Percentiles rank a stretch among this genome's conserved stretches.
These are phyloP conservation scores for Cercospora canescens DNA, from an alignment of 2,329 filamentous ascomycete species.

Conservation along the genomic window DNA sequence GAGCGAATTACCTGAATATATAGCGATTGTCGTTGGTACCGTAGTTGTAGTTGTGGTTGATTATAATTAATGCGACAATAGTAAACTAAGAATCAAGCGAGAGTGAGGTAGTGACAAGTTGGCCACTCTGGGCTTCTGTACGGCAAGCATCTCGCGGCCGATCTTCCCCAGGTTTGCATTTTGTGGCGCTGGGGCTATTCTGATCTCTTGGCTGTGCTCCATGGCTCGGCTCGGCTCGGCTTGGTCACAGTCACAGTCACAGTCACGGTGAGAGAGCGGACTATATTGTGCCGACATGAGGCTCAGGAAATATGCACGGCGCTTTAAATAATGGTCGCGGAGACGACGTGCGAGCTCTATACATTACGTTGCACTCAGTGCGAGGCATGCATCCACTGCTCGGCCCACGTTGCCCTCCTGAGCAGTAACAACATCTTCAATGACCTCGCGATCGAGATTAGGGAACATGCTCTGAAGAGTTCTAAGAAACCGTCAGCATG, in stretches of 20 bases:
- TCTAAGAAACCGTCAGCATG: slow-evolving; percentile 33
- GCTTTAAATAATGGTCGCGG: not conserved
- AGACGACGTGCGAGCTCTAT: not conserved
- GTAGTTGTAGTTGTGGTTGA: too few species aligned
- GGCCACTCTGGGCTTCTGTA: too few species aligned
- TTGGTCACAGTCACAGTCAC: not conserved
- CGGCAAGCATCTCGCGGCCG: not conserved
- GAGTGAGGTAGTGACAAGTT: too few species aligned
- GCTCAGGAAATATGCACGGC: not conserved
- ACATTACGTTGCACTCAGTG: slow-evolving; percentile 36
- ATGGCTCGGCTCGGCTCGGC: not conserved
- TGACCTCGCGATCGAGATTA: slow-evolving; percentile 87
- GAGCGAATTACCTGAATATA: too few species aligned
- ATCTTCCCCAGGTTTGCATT: not conserved
- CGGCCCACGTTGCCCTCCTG: slow-evolving; percentile 72
- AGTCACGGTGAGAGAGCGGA: not conserved
- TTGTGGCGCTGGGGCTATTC: not conserved
- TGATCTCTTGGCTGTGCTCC: not conserved
- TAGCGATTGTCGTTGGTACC: too few species aligned
- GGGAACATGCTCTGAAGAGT: slow-evolving; percentile 97
- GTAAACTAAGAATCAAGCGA: too few species aligned
- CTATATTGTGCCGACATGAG: not conserved
- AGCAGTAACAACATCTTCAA: slow-evolving; percentile 93
- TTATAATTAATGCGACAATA: too few species aligned
- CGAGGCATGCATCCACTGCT: slow-evolving; percentile 51